A percentile compares a stretch with the other conserved stretches of the same genome.
These are phyloP conservation scores for Tilletia setariae DNA, from an alignment of 1,284 basidiomycete genomes.

Conservation along the genomic window DNA sequence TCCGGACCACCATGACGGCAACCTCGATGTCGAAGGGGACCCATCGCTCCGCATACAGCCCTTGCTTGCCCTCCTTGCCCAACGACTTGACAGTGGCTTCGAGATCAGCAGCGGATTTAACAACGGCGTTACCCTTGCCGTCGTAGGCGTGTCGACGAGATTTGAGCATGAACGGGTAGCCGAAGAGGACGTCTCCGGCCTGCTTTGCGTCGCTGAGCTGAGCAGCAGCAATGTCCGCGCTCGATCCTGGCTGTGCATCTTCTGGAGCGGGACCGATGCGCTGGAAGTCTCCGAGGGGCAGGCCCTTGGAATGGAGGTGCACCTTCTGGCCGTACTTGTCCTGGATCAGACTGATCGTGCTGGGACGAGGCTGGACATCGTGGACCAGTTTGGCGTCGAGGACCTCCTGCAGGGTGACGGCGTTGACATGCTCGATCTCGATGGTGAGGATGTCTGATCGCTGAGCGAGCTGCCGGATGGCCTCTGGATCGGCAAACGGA, in stretches of 20 bases:
- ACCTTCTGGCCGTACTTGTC: slow-evolving; percentile 91
- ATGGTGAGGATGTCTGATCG: slow-evolving; percentile 87
- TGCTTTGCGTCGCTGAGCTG: slow-evolving; percentile 34
- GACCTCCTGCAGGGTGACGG: slow-evolving; percentile 63
- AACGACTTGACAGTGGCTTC: slow-evolving; percentile 64
- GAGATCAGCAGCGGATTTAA: slow-evolving; percentile 63
- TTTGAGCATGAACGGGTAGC: slow-evolving; percentile 93
- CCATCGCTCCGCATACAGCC: slow-evolving; percentile 90
- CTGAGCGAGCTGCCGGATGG: slow-evolving; percentile 75
- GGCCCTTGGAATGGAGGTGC: slow-evolving; percentile 57
- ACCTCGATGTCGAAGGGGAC: slow-evolving; percentile 85
- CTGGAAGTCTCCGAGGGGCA: slow-evolving; percentile 72
- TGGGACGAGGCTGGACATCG: slow-evolving; percentile 77
- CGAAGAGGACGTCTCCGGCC: slow-evolving; percentile 59
- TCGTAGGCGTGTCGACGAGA: slow-evolving; percentile 92
- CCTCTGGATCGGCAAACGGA: slow-evolving; percentile 75
- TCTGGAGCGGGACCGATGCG: slow-evolving; percentile 58
- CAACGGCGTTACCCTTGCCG: slow-evolving; percentile 84
- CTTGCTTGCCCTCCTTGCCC: slow-evolving; percentile 42
- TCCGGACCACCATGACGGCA: slow-evolving; percentile 93
- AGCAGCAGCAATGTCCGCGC: slow-evolving; percentile 56
- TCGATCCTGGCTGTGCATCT: slow-evolving; percentile 57
- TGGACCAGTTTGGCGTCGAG: slow-evolving; percentile 48
- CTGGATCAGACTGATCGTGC: slow-evolving; percentile 83
- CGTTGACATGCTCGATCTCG: slow-evolving; percentile 97